Evolutionary conservation across 2,329 filamentous ascomycete species (phyloP), one percentile per base, ranked within the genome.

Genomic region (Aspergillus eucalypticola): DNA sequence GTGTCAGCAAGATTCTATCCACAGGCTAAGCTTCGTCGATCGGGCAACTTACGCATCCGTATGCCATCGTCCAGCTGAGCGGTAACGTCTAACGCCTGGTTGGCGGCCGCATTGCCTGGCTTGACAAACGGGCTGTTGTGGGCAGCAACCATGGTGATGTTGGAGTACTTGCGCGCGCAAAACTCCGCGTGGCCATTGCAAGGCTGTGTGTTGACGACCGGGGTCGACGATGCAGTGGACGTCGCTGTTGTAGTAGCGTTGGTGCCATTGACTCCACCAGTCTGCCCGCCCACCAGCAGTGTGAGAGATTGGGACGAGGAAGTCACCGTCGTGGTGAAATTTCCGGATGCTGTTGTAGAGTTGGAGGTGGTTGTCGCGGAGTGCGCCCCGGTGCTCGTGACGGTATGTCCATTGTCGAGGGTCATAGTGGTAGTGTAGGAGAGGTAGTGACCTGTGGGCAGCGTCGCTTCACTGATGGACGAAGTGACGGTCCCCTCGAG

Each of bases 71-170:
- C 85, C 62, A 96, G 81, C 78, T 96, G 92, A 35, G 83, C 79
- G 11, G 80, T 83, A 52, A 95, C 90, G 19, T 81, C 75, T 48
- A 90, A 81, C 27, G 82, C 81, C 77, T 96, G 91, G 75, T 96
- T 96, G 58, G 89, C 85, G 13, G 88, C 91, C 8, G 88, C 84
- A 73, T 90, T 93, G 66, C 89, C 89, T 15, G 82, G 73, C 8
- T 84, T 81, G 42, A 88, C 83, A 72, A 96, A 96, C 10, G 90
- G 90, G 44, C 90, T 91, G 79, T 96, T 96, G 78, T 96, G 91
- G 17, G 88, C 87, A 19, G 85, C 87, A 1, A 96, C 84, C 68
- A 90, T 83, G 59, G 90, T 93, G 75, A 95, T 88, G 74, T 95
- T 93, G 81, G 88, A 87, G 76, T 92, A 96, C 67, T 86, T 88